These are phyloP conservation scores for Tulasnella sp. DNA, from an alignment of 768 basidiomycete genomes.

Conservation along the genomic window DNA sequence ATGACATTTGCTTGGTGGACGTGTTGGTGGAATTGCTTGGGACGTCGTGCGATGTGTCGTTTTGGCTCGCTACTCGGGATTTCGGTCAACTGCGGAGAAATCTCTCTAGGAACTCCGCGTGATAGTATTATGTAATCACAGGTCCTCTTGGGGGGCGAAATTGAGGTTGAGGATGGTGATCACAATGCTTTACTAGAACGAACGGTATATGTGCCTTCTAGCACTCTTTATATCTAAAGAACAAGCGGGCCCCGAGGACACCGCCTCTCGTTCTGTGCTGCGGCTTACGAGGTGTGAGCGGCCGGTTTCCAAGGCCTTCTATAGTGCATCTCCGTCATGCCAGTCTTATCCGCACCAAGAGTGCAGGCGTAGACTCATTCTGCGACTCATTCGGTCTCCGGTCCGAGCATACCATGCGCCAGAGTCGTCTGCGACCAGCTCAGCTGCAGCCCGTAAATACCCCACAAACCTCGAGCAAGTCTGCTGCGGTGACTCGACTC, in stretches of 20 bases:
- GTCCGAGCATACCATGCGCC: neutral
- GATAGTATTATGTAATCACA: constrained; percentile 1
- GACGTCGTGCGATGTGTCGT: constrained; percentile 11
- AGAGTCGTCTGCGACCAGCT: neutral
- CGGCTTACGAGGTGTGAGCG: neutral
- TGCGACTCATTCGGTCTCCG: neutral
- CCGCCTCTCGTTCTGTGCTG: neutral
- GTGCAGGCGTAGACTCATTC: neutral
- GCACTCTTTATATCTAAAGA: neutral
- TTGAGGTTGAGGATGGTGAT: neutral
- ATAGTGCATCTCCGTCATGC: neutral
- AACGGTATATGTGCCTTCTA: neutral
- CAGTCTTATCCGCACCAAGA: neutral
- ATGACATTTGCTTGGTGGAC: neutral
- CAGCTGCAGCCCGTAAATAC: neutral
- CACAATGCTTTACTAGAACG: neutral
- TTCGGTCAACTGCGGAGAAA: constrained; percentile 1
- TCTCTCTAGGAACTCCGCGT: constrained; percentile 2
- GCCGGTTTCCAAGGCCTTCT: neutral
- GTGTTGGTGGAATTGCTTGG: constrained; percentile 3
- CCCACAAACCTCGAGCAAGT: neutral
- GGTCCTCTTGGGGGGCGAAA: neutral
- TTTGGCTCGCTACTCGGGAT: neutral
- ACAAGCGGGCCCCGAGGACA: neutral
- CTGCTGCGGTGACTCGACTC: neutral